Evolutionary conservation across 2,329 filamentous ascomycete genomes (phyloP), one percentile per base, ranked within the genome.

Genomic region (Aspergillus tamarii): DNA sequence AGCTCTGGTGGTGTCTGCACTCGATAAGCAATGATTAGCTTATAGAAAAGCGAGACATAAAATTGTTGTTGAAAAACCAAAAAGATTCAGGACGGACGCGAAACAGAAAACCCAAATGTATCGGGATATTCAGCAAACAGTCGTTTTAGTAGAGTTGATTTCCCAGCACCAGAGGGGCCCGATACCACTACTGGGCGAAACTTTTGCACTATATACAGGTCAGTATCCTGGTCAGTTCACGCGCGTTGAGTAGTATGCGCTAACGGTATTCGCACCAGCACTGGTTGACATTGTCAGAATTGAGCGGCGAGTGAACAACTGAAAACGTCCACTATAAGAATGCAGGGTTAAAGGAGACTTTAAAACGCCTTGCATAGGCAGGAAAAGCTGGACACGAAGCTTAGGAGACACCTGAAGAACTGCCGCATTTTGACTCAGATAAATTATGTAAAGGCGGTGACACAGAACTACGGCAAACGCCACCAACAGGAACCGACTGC

Each of bases 1-100:
- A 1, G 80, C 71, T 43, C 94, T 90, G 32, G 94, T 97, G 9
- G 94, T 97, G 83, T 97, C 90, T 78, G 64, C 67, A 32, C 32
- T 26, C 12, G 6, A 19, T 12, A 46, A 36, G 7, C 30, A 19
- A 36, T 54, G n/a, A 10, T 54, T 54, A 54, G 30, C 30, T 21
- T 36, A 34, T 23, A 23, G 9, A 10, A 10, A 9, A 34, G 57
- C 67, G 58, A 60, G 67, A 59, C 21, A 62, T 65, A 21, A 59
- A 36, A 36, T 54, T n/a, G 12, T 54, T 26, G n/a, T n/a, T 32
- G 16, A 34, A 36, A 28, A 52, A 8, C 14, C 10, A n/a, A 16
- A 53, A 30, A 36, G 57, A 19, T 41, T 39, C 28, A 39, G 16
- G 26, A 70, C 76, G 61, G 55, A 78, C 76, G 77, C 41, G 77